Conservation (phyloP, 441 rosid species). For the Croton setiger region DNA sequence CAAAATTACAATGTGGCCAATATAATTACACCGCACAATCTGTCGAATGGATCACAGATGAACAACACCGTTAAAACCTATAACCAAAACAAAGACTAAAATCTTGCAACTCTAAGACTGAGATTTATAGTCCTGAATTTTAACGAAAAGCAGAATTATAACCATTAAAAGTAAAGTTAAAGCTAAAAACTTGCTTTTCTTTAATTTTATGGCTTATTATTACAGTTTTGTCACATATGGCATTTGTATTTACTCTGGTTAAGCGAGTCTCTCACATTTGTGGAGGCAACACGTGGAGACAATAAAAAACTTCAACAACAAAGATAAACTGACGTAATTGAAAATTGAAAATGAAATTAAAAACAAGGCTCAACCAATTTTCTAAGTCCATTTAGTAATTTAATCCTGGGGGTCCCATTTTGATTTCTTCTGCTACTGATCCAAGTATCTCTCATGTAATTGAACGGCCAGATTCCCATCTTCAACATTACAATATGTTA, state of each 20-base stretch:
- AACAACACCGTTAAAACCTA: too few relatives aligned
- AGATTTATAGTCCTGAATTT: too few relatives aligned
- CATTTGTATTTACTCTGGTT: neutral
- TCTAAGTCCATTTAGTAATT: neutral
- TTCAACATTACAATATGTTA: neutral
- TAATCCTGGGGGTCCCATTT: slow-evolving; percentile 20
- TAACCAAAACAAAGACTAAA: too few relatives aligned
- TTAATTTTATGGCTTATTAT: too few relatives aligned
- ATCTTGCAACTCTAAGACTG: too few relatives aligned
- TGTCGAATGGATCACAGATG: too few relatives aligned
- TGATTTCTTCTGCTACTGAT: slow-evolving; percentile 14
- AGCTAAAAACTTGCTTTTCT: too few relatives aligned
- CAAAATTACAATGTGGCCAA: too few relatives aligned
- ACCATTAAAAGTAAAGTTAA: too few relatives aligned
- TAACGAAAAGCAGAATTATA: too few relatives aligned
- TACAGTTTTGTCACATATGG: too few relatives aligned
- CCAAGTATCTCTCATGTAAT: slow-evolving; percentile 14
- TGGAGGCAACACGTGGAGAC: neutral
- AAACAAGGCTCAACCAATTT: neutral
- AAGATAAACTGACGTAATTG: neutral
- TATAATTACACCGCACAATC: too few relatives aligned
- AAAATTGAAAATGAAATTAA: neutral
- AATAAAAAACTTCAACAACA: neutral
- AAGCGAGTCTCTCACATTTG: neutral
- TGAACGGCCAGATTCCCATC: slow-evolving; percentile 27